These are phyloP conservation scores for Phaffia rhodozyma DNA, from an alignment of 1,284 basidiomycete genomes.

Conservation along the genomic window DNA sequence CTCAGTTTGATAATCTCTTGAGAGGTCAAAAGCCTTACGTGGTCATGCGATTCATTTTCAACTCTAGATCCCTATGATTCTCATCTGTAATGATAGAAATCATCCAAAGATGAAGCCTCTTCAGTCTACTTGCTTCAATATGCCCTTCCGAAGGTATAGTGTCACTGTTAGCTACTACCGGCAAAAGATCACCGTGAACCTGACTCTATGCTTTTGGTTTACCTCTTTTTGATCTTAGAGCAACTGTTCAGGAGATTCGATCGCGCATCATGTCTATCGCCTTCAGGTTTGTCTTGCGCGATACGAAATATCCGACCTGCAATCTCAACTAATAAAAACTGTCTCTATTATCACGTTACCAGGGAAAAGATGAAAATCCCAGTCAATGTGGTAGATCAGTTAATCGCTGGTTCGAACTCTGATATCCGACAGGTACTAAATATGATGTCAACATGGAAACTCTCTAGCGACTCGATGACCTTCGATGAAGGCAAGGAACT, in stretches of 20 bases:
- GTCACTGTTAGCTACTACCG: neutral
- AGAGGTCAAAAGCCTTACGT: neutral
- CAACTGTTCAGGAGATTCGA: slow-evolving; percentile 57
- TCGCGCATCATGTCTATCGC: slow-evolving; percentile 79
- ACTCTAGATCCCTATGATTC: slow-evolving; percentile 80
- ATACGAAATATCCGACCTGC: neutral
- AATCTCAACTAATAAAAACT: neutral
- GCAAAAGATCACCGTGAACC: neutral
- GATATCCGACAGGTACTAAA: slow-evolving; percentile 95
- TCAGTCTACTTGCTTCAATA: slow-evolving; percentile 54
- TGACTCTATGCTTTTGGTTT: neutral
- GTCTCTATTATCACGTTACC: slow-evolving; percentile 5
- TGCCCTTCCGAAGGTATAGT: slow-evolving; percentile 62
- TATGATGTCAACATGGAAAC: slow-evolving; percentile 93
- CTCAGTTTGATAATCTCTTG: neutral
- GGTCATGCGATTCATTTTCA: neutral
- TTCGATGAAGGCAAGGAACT: slow-evolving; percentile 82
- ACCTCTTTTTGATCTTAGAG: slow-evolving; percentile 41
- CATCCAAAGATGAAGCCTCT: slow-evolving; percentile 88
- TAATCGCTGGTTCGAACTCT: slow-evolving; percentile 75
- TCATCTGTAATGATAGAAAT: slow-evolving; percentile 85
- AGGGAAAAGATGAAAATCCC: slow-evolving; percentile 89
- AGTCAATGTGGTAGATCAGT: slow-evolving; percentile 80
- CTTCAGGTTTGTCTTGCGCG: slow-evolving; percentile 52
- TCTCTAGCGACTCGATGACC: slow-evolving; percentile 64